These are phyloP conservation scores for Fusarium coicis DNA, from an alignment of 2,329 filamentous ascomycete genomes.

Conservation along the genomic window DNA sequence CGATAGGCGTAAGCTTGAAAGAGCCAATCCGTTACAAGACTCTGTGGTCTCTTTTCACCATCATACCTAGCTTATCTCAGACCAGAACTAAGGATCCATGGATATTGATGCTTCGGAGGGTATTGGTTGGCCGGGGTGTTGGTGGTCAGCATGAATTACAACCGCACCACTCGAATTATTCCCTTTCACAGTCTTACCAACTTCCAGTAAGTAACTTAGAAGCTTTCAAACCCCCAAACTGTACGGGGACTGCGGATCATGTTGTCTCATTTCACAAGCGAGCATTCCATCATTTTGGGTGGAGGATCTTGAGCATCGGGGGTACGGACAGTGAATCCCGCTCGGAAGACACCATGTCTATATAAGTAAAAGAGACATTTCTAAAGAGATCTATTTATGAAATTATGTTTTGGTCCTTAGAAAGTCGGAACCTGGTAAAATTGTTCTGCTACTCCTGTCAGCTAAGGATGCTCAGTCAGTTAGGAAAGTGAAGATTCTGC, in stretches of 20 bases:
- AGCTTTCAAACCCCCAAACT: not conserved
- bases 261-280: not conserved
- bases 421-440: not conserved
- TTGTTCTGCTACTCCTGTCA: not conserved
- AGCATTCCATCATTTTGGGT: conserved; percentile 10
- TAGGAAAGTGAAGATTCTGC: not conserved
- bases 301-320: conserved; percentile 12
- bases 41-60: not conserved
- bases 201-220: not conserved
- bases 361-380: not conserved
- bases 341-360: not conserved
- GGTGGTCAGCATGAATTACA: not conserved
- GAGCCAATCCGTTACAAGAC: not conserved
- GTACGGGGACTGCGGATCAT: not conserved
- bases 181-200: not conserved
- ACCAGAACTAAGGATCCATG: not conserved
- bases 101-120: not conserved
- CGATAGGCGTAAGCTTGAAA: not conserved
- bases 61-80: not conserved
- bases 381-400: not conserved
- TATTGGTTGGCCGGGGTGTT: not conserved
- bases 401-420: not conserved
- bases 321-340: conserved; percentile 1
- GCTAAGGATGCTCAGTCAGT: not conserved
- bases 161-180: not conserved